Evolutionary conservation across 345 rosid species (phyloP), one percentile per base, ranked within the genome.

Genomic region (Syzygium jambos): DNA sequence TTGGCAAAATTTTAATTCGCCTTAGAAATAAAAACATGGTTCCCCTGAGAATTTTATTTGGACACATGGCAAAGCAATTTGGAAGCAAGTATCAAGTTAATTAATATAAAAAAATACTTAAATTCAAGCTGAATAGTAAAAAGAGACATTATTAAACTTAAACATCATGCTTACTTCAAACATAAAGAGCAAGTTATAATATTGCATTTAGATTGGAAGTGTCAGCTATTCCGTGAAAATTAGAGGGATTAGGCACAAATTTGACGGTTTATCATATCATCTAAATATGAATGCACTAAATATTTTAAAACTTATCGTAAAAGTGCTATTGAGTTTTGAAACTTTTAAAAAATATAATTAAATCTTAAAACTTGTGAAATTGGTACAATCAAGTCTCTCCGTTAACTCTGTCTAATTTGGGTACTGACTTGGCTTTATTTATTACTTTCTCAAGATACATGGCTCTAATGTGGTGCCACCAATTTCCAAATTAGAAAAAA

Each of bases 261-360:
- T 68, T 34, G 3, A 2, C 5, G 0, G 12, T 65, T 29, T 65
- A 30, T 65, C 43, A 30, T 30, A 15, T 65, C 30, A 30, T 30
- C 10, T 1, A 63, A 19, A 9, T 0, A 6, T 13, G 30, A 65
- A 4, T 29, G 41, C 22, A 65, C 17, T 2, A 65, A 65, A 29
- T 14, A 9, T 3, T 1, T 3, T 63, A 14, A 65, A 65, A 7
- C 9, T 65, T 65, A 17, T 65, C 2, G 1, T 34, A 5, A 65
- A 14, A 13, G 22, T 16, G 22, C 1, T 8, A 16, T 30, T 17
- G 19, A 0, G 4, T 14, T 13, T 2, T 61, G 4, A n/a, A n/a
- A n/a, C 0, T 63, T n/a, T 63, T 17, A 63, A 14, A 1, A 29
- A 65, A 0, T 30, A 6, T 0, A 34, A 15, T 16, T 0, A 68